Base-by-base conservation (phyloP, 192 early-diverging fungal genomes). In the Coemansia sp. region DNA sequence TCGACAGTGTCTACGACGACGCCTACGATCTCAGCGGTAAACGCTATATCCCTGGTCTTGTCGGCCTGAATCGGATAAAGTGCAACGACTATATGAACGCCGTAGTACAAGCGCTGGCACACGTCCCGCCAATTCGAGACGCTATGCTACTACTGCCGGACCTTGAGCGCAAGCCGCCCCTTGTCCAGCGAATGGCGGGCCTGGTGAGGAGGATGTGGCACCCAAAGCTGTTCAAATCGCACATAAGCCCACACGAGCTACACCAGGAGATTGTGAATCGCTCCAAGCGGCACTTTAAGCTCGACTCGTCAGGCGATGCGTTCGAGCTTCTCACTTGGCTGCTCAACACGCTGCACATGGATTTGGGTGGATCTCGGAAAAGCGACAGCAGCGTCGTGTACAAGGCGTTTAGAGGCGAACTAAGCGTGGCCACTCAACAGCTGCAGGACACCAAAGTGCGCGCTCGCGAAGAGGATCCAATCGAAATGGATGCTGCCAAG, bases 11-110 rank as follows among this genome's bases (percentile, higher is more conserved):
- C 36, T 45, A 60, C 17, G 61, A 61, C 39, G 32, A 44, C 17
- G 88, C 92, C 2, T 90, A 87, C 60, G 97, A 99, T 78, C 76
- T 99, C 62, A 87, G 88, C 68, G 92, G 94, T 62, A 93, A 92
- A 67, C 80, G 83, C 61, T 99, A 95, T 64, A 56, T 94, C 10
- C 90, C 93, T 40, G 97, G 97, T 0, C 96, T 95, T 75, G 89
- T 98, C 27, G 95, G 97, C 2, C 70, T 99, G 36, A 98, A 98
- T 69, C 96, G 94, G 64, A 88, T 98, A 66, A 99, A 99, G 71
- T 87, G 87, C 15, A 99, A 95, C 71, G 95, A 97, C 72, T 96
- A 94, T 77, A 89, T 97, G 48, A 99, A 97, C 72, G 94, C 91
- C 12, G 88, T 95, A 44, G 83, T 99, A 29, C 95, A 98, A 75